Conservation (phyloP, 805 yeast species). For the Yarrowia sp. region DNA sequence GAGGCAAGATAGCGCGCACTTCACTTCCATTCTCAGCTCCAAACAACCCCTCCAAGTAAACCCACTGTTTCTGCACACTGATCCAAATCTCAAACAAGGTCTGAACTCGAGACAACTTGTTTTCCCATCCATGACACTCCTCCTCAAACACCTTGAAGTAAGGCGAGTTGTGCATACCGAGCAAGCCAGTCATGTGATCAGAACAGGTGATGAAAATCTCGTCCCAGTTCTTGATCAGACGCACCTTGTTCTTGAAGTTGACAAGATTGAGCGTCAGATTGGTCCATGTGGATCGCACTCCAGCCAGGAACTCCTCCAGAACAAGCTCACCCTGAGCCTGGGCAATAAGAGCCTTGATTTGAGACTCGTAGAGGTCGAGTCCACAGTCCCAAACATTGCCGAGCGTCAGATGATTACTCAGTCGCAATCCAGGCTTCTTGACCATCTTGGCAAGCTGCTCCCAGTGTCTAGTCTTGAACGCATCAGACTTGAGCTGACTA, state of each 20-base stretch:
- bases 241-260: slow-evolving; percentile 58
- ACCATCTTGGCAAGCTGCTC: slow-evolving; percentile 53
- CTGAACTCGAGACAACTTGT: slow-evolving; percentile 59
- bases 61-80: slow-evolving; percentile 88
- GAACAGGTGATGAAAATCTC: slow-evolving; percentile 61
- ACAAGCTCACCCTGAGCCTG: slow-evolving; percentile 77
- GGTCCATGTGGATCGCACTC: slow-evolving; percentile 65
- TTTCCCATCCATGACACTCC: slow-evolving; percentile 62
- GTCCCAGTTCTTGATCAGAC: slow-evolving; percentile 74
- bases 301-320: slow-evolving; percentile 62
- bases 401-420: slow-evolving; percentile 52
- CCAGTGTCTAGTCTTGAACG: slow-evolving; percentile 76
- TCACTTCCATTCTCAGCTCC: slow-evolving; percentile 58
- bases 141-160: slow-evolving; percentile 66
- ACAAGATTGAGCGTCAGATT: slow-evolving; percentile 59
- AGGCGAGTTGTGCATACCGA: slow-evolving; percentile 74
- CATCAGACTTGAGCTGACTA: slow-evolving; percentile 60
- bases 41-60: slow-evolving; percentile 81
- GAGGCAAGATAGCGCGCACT: slow-evolving; percentile 67
- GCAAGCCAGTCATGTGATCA: slow-evolving; percentile 66
- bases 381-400: slow-evolving; percentile 70
- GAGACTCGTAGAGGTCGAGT: slow-evolving; percentile 55
- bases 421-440: slow-evolving; percentile 37
- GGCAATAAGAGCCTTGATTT: slow-evolving; percentile 58
- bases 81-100: slow-evolving; percentile 72